phyloP scores from a whole-genome alignment of 192 early-diverging fungal genomes.

The Coemansia sp. region DNA sequence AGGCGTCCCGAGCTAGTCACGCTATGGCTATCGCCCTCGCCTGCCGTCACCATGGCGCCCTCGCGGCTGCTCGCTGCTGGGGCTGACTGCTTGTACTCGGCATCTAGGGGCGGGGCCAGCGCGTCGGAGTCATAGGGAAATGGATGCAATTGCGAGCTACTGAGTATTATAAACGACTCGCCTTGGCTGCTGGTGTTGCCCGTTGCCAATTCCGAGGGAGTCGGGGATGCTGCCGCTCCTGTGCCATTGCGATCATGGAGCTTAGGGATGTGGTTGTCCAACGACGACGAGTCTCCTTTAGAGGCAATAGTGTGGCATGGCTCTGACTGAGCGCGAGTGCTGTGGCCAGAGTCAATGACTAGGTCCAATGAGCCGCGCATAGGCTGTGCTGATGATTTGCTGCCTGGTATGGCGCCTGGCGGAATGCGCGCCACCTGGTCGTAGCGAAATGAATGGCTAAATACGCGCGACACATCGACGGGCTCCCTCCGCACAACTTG shows the following conservation, averaged over 20 bases:
- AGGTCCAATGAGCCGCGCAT: conserved; percentile 44
- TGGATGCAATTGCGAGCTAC: conserved; percentile 41
- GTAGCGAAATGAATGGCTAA: conserved; percentile 35
- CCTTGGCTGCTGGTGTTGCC: conserved; percentile 25
- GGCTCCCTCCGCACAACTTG: not conserved
- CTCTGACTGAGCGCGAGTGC: not conserved
- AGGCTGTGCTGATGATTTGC: not conserved
- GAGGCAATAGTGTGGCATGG: not conserved
- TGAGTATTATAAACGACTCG: conserved; percentile 49
- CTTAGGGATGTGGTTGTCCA: not conserved
- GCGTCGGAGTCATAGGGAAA: not conserved
- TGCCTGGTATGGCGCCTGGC: conserved; percentile 3
- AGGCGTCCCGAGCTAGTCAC: conserved; percentile 2
- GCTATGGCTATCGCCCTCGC: not conserved
- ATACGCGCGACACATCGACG: conserved; percentile 24
- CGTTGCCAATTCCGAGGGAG: not conserved
- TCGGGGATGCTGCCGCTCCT: not conserved
- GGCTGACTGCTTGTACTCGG: not conserved
- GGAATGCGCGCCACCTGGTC: conserved; percentile 17
- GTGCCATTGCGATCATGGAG: not conserved
- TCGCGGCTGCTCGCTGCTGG: not conserved
- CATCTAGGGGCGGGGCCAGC: not conserved
- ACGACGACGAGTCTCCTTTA: not conserved
- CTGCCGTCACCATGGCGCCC: not conserved
- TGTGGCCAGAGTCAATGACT: conserved; percentile 13